Evolutionary conservation across 371 early-diverging fungal genomes (phyloP), one percentile per base, ranked within the genome.

Genomic region (Lichtheimia corymbifera): DNA sequence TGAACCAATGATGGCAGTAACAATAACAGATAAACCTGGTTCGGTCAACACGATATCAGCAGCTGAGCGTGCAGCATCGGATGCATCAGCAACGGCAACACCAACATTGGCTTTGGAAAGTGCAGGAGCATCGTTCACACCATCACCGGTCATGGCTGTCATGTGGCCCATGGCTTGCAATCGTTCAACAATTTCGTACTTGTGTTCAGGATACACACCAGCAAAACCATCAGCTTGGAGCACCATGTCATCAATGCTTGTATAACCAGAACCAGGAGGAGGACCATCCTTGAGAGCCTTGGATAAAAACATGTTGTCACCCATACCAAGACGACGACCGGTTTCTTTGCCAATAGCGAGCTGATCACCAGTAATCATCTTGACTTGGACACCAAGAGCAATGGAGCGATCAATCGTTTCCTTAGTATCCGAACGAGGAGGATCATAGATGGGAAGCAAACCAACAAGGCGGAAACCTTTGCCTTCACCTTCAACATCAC

Each of bases 321-420:
- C 88, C 88, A 89, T 84, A 64, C 83, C 83, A 30, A 88, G 83
- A 67, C 87, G 83, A 69, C 85, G 85, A 55, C 92, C 93, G 27
- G 93, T 88, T 69, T 94, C 88, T 72, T 88, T 88, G 58, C 92
- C 95, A 77, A 97, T 93, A 58, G 94, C 93, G 41, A 93, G 81
- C 70, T 94, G 95, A 74, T 94, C 95, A 69, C 96, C 97, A 35
- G 96, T 96, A 72, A 96, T 93, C 95, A 97, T 96, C 82, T 94
- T 89, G 66, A 96, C 94, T 68, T 89, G 75, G 61, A 97, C 91
- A 63, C 96, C 96, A 47, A 94, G 90, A 44, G 77, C 82, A 62
- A 88, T 83, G 66, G 93, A 88, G 53, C 90, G 89, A 55, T 87
- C 85, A 64, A 95, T 94, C 27, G 94, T 93, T 61, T 84, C 89